A percentile compares a stretch with the other conserved stretches of the same genome.
These are phyloP conservation scores for Umbellularia californica DNA, from an alignment of 164 flowering plant genomes.

Conservation along the genomic window DNA sequence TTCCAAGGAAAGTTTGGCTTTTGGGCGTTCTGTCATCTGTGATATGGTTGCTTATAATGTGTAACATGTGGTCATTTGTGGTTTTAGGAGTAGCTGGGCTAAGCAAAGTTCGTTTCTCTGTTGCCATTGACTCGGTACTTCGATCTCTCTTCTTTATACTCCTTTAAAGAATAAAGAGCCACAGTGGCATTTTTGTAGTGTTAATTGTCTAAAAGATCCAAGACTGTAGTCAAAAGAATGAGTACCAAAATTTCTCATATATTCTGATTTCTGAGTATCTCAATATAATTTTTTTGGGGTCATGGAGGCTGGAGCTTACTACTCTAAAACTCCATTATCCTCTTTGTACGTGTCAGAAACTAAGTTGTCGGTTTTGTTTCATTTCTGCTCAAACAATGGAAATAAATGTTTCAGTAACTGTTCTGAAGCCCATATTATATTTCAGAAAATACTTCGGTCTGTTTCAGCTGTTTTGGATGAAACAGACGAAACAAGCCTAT, in stretches of 20 bases:
- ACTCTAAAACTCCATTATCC: not conserved
- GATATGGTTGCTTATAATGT: not conserved
- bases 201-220: not conserved
- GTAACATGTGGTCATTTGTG: constrained; percentile 10
- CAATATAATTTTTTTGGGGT: not conserved
- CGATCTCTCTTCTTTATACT: not conserved
- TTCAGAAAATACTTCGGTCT: no score
- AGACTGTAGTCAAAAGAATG: not conserved
- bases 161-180: no score
- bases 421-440: no score
- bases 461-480: no score
- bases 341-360: not conserved
- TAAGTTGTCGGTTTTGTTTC: no score
- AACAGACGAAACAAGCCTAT: no score
- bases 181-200: not conserved
- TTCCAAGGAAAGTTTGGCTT: not conserved
- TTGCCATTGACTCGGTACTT: constrained; percentile 85
- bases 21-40: not conserved
- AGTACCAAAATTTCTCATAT: not conserved
- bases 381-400: no score
- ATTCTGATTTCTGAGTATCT: not conserved
- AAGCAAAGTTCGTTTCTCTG: constrained; percentile 60
- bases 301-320: not conserved
- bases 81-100: constrained; percentile 56
- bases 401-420: no score